Conservation (phyloP, 305 asterid genomes). For the Striga hermonthica region DNA sequence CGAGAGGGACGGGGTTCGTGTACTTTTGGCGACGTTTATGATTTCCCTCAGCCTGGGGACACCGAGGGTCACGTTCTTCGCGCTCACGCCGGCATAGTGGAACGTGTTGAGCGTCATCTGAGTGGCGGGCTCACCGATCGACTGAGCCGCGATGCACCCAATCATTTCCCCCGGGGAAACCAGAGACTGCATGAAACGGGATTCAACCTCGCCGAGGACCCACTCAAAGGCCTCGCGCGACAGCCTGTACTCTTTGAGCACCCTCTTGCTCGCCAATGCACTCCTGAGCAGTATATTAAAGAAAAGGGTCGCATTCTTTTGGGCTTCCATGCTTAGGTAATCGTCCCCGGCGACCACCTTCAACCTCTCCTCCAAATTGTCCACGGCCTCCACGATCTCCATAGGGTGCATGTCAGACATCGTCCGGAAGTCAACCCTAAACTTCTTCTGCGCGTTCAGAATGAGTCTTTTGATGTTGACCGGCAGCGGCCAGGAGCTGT, state of each 20-base stretch:
- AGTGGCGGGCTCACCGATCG: constrained; percentile 98
- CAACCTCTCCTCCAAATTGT: constrained; percentile 89
- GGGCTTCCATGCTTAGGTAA: constrained; percentile 95
- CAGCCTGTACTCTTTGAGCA: constrained; percentile 84
- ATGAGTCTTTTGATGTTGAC: constrained; percentile 87
- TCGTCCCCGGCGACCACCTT: constrained; percentile 98
- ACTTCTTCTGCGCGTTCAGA: constrained; percentile 89
- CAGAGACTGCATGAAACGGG: constrained; percentile 93
- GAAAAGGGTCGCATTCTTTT: constrained; percentile 94
- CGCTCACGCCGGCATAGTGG: constrained; percentile 99
- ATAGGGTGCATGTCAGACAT: constrained; percentile 97
- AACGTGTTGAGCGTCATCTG: constrained; percentile 99
- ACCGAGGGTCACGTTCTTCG: constrained; percentile 96
- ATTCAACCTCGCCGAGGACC: constrained; percentile 97
- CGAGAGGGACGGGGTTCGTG: constrained; percentile 91
- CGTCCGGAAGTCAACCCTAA: constrained; percentile 86
- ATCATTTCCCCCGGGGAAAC: constrained; percentile 99
- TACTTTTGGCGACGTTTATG: constrained; percentile 93
- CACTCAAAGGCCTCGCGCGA: constrained; percentile 94
- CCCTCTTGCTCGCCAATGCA: constrained; percentile 95
- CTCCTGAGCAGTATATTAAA: constrained; percentile 93
- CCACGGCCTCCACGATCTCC: constrained; percentile 98
- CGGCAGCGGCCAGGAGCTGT: constrained; percentile 87
- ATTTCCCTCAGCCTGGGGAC: constrained; percentile 99
- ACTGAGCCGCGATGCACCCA: constrained; percentile 97